Base-by-base conservation (phyloP, 257 asterid species). In the Solanum etuberosum region DNA sequence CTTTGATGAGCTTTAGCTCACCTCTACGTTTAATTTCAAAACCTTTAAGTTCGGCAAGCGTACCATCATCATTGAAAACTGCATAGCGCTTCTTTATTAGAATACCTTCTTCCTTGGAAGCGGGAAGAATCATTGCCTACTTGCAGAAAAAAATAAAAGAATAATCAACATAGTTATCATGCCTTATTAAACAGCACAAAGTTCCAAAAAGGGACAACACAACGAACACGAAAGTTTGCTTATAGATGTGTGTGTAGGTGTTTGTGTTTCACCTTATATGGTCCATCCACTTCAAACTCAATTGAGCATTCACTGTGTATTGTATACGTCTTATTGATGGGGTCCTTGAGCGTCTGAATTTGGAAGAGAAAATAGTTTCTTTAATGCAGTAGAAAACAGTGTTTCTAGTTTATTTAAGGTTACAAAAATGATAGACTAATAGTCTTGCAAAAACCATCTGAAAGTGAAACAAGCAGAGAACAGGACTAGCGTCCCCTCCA, bases 101-200 rank as follows among this genome's bases (percentile, higher is more conserved):
- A 92, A 97, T 97, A 77, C 99, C 99, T 94, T 97, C 99, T 91
- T 94, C 99, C 96, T 97, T 97, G 87, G 99, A 97, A 92, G 99
- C 98, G 32, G 99, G 99, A 91, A 97, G 82, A 89, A 97, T 94
- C 99, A 97, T 97, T 86, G 99, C 99, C 99, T 97, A 72, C 70
- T 71, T 46, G 86, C n/a, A 80, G 70, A 89, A 88, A 80, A 88
- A 67, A 70, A 35, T 46, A 83, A 31, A 80, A 29, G 42, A 35
- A 81, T 42, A 63, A 32, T 42, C 61, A 88, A 85, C 32, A 83
- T 83, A 83, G 46, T 71, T 57, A 73, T 31, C 80, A 88, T 43
- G 87, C 83, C 86, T 29, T 87, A 83, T 70, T 88, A 84, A 88
- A 85, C 84, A 90, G 88, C 82, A 74, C 78, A 42, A 68, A 84